A percentile compares a stretch with the other conserved stretches of the same genome.
Evolutionary conservation across 208 protist species (phyloP).

Genomic region (Trypanosoma cruzi): DNA sequence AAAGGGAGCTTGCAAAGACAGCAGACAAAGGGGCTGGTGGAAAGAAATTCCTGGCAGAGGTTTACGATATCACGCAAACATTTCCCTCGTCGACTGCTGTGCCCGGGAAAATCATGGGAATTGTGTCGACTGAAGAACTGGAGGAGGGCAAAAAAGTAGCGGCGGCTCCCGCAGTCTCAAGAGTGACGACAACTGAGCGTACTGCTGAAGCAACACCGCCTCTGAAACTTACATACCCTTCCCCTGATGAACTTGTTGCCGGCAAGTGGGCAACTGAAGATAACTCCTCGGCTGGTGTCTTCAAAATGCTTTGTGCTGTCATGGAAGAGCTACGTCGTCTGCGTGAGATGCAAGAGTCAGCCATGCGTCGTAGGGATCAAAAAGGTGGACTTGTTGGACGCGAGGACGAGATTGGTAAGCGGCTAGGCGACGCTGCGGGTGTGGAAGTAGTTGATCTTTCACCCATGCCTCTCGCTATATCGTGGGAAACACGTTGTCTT

Average conservation of each 20-base stretch:
- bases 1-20: background rate
- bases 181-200: background rate
- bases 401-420: conserved; percentile 5
- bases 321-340: conserved; percentile 87
- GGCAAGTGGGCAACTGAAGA: conserved; percentile 4
- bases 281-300: conserved; percentile 39
- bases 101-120: conserved; percentile 4
- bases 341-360: background rate
- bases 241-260: conserved; percentile 1
- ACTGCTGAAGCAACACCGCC: conserved; percentile 1
- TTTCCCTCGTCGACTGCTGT: background rate
- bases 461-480: conserved; percentile 66
- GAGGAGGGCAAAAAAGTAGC: background rate
- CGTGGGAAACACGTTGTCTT: conserved; percentile 56
- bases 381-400: background rate
- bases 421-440: conserved; percentile 35
- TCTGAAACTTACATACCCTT: conserved; percentile 26
- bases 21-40: background rate
- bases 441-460: conserved; percentile 71
- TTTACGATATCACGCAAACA: background rate
- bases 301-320: conserved; percentile 80
- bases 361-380: conserved; percentile 4
- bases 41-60: background rate
- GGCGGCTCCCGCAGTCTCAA: background rate
- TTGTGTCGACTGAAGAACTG: conserved; percentile 30